Conservation (phyloP, 2,329 filamentous ascomycete genomes). For the Diaporthe ilicicola region DNA sequence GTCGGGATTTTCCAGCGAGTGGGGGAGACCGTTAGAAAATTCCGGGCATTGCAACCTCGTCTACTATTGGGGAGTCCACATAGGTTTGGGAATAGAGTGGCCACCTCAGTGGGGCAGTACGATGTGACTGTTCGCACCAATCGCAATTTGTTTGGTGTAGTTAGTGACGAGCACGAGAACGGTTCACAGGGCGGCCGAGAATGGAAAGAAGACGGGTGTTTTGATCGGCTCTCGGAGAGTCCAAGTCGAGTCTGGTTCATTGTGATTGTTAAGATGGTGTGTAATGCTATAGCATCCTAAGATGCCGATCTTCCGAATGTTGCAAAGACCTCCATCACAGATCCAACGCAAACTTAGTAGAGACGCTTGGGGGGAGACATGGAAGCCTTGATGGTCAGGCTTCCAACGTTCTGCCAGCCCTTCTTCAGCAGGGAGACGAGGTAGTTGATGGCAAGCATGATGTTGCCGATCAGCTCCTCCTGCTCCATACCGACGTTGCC, state of each 20-base stretch:
- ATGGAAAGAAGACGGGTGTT: background rate
- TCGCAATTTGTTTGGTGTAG: background rate
- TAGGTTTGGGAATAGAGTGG: background rate
- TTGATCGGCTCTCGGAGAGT: slow-evolving; percentile 7
- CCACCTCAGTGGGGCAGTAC: background rate
- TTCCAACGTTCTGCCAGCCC: slow-evolving; percentile 99
- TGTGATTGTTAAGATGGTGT: slow-evolving; percentile 17
- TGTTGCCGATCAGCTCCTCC: slow-evolving; percentile 97
- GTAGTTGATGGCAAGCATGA: slow-evolving; percentile 99
- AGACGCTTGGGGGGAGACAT: slow-evolving; percentile 99
- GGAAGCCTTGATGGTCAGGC: slow-evolving; percentile 99
- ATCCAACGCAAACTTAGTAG: slow-evolving; percentile 70
- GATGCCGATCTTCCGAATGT: slow-evolving; percentile 24
- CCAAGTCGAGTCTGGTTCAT: slow-evolving; percentile 20
- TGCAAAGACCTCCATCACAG: slow-evolving; percentile 26
- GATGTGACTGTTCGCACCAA: slow-evolving; percentile 16
- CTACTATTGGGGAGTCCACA: background rate
- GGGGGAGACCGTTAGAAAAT: slow-evolving; percentile 4
- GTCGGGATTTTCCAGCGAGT: background rate
- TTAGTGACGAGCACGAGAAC: background rate
- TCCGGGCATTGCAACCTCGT: background rate
- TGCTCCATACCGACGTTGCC: slow-evolving; percentile 97
- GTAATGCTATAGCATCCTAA: background rate
- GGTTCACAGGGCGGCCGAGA: background rate
- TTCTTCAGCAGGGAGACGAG: slow-evolving; percentile 99